Evolutionary conservation across 2,329 filamentous ascomycete genomes (phyloP), one percentile per base, ranked within the genome.

Genomic region (Chaetomiaceae sp.): DNA sequence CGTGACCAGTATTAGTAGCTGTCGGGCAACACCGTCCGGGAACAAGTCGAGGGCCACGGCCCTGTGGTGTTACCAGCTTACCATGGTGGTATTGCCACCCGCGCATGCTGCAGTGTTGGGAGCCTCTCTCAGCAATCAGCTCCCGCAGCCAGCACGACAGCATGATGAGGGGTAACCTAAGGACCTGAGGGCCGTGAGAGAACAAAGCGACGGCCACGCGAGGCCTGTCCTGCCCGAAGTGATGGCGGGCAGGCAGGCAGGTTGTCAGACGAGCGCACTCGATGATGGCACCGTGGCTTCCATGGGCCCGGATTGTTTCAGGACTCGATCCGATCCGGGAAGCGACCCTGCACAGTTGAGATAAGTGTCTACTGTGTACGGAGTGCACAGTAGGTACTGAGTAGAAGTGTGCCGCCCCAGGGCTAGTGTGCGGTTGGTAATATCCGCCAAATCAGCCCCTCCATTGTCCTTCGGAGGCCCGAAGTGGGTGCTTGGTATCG

Each of bases 101-200:
- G 32, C 22, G 24, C n/a, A 37, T 43, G 20, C 27, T 29, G 30
- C 30, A 34, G 18, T 36, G 32, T 29, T 14, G 17, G 27, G 37
- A 30, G 43, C 44, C 44, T 46, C 44, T 36, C 30, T 32, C 37
- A 19, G 22, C 38, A 27, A 20, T 41, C 14, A 36, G 20, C 26
- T 46, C 17, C 38, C 44, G 32, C 17, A 17, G 35, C 18, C 35
- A 24, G 12, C 10, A 24, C 24, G n/a, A 39, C 24, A 11, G n/a
- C 24, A 24, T 22, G 37, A 17, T 9, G 20, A 11, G 36, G 11
- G 29, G n/a, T 5, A 12, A 8, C 37, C 24, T 8, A n/a, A 9
- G 11, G 18, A 24, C 15, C 24, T 26, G 38, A 30, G 11, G 29
- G 9, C 24, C 10, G 15, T 9, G 11, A n/a, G n/a, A n/a, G n/a